phyloP scores from a whole-genome alignment of 495 filamentous ascomycete genomes.

The Daldinia decipiens region DNA sequence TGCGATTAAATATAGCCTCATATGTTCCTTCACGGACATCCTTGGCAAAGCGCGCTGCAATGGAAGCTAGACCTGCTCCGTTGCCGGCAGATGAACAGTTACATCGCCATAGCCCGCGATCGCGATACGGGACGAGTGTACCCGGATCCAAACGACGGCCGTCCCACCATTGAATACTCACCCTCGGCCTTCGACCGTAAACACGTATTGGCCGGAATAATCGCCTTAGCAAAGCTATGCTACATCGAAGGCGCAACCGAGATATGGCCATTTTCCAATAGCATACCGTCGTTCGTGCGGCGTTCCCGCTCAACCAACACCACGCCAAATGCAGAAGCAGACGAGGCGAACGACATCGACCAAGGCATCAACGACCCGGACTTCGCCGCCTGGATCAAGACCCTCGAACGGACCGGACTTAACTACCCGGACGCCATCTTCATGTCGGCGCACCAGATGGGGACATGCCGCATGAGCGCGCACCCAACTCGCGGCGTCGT shows the following conservation, averaged over 20 bases:
- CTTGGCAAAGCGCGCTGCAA: slow-evolving; percentile 71
- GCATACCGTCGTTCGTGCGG: slow-evolving; percentile 74
- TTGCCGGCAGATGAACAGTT: slow-evolving; percentile 70
- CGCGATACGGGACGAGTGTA: slow-evolving; percentile 77
- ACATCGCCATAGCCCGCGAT: slow-evolving; percentile 77
- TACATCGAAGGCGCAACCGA: slow-evolving; percentile 81
- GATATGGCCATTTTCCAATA: slow-evolving; percentile 70
- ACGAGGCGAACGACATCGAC: slow-evolving; percentile 45
- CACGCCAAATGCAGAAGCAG: slow-evolving; percentile 19
- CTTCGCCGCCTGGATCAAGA: slow-evolving; percentile 74
- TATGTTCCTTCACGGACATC: slow-evolving; percentile 62
- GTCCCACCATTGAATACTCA: slow-evolving; percentile 72
- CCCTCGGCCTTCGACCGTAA: slow-evolving; percentile 74
- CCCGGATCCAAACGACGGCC: slow-evolving; percentile 73
- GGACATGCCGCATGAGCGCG: slow-evolving; percentile 82
- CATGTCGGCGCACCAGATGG: slow-evolving; percentile 87
- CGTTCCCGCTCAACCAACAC: slow-evolving; percentile 17
- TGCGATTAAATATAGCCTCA: slow-evolving; percentile 42
- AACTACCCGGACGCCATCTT: slow-evolving; percentile 60
- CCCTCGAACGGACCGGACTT: slow-evolving; percentile 61
- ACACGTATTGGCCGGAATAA: slow-evolving; percentile 74
- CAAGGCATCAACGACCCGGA: slow-evolving; percentile 71
- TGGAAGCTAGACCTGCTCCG: slow-evolving; percentile 73
- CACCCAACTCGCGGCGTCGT: slow-evolving; percentile 73
- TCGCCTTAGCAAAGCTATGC: slow-evolving; percentile 76